These are phyloP conservation scores for Euphorbia schlechtendalii DNA, from an alignment of 441 rosid genomes.

Conservation along the genomic window DNA sequence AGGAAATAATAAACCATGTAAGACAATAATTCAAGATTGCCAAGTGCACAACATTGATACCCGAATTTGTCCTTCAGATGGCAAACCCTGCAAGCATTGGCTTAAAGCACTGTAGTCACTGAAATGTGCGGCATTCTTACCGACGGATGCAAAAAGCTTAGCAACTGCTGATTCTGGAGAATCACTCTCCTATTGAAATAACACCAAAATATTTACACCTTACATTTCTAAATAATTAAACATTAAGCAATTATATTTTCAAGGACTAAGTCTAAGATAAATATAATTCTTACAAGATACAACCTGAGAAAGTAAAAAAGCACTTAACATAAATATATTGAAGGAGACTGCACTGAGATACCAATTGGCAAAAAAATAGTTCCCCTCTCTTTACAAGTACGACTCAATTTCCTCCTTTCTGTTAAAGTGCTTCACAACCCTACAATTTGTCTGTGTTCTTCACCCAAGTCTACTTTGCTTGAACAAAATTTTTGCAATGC, in stretches of 20 bases:
- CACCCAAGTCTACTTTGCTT: neutral
- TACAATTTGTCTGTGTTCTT: neutral
- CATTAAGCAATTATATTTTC: slow-evolving; percentile 5
- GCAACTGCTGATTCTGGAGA: slow-evolving; percentile 93
- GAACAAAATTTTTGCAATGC: neutral
- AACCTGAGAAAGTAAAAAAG: neutral
- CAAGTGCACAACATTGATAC: slow-evolving; percentile 28
- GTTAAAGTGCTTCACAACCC: neutral
- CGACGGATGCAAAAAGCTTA: slow-evolving; percentile 72
- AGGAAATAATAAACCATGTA: slow-evolving; percentile 17
- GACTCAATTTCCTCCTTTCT: neutral
- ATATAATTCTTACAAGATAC: no score
- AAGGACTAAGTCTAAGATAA: neutral
- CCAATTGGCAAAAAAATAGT: slow-evolving; percentile 6
- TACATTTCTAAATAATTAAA: neutral
- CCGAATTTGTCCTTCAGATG: slow-evolving; percentile 77
- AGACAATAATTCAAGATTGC: slow-evolving; percentile 4
- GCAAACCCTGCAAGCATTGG: slow-evolving; percentile 75
- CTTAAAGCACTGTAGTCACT: slow-evolving; percentile 42
- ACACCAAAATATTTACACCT: slow-evolving; percentile 16
- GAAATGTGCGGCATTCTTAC: slow-evolving; percentile 44
- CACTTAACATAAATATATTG: neutral
- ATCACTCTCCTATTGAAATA: slow-evolving; percentile 58
- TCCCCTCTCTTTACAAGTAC: neutral
- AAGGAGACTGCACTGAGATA: neutral